phyloP scores from a whole-genome alignment of 2,329 filamentous ascomycete genomes.

The Lomentospora prolificans region DNA sequence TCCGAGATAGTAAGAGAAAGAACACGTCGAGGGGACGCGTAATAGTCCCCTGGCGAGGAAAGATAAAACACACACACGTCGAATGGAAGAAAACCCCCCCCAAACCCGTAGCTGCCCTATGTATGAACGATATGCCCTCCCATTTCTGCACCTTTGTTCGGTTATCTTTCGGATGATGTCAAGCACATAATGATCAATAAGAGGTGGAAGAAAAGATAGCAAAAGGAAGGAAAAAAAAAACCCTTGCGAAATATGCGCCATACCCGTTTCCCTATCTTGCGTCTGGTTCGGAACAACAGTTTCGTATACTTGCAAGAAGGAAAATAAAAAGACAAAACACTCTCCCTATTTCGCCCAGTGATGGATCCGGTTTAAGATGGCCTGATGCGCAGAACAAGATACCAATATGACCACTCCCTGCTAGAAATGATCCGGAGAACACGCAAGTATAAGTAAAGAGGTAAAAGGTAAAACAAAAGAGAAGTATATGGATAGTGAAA shows the following conservation, averaged over 20 bases:
- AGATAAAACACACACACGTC: too few relatives aligned
- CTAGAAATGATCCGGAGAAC: neutral
- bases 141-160: too few relatives aligned
- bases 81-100: too few relatives aligned
- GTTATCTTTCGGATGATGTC: neutral
- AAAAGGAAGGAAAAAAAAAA: conserved; percentile 9
- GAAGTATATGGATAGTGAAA: neutral
- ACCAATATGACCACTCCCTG: neutral
- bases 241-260: neutral
- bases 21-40: too few relatives aligned
- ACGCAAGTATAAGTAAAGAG: neutral
- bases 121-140: too few relatives aligned
- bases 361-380: conserved; percentile 1
- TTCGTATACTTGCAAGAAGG: too few relatives aligned
- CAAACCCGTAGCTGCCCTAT: too few relatives aligned
- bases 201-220: conserved; percentile 3
- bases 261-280: neutral
- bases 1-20: too few relatives aligned
- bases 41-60: too few relatives aligned
- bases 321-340: neutral
- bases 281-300: too few relatives aligned
- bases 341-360: conserved; percentile 1
- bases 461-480: neutral
- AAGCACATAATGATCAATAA: conserved; percentile 4
- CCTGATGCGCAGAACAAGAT: neutral